Percentiles rank a stretch among this genome's conserved stretches.
Conservation (phyloP, 805 yeast species). For the Yarrowia sp. region DNA sequence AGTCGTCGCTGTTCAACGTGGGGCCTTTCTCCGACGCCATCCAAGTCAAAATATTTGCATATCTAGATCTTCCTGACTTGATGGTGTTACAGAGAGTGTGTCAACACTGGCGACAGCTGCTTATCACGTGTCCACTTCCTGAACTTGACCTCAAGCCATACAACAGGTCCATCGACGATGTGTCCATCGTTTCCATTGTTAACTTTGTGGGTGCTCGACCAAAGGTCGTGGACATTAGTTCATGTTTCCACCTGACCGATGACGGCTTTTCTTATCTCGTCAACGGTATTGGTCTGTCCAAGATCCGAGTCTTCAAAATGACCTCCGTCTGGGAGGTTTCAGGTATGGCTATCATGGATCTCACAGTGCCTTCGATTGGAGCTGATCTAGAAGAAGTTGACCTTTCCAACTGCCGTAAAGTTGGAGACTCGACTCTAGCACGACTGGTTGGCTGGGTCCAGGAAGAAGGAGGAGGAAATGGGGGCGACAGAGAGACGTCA, state of each 20-base stretch:
- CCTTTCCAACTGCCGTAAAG: constrained; percentile 68
- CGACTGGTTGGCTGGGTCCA: constrained; percentile 58
- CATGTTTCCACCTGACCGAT: constrained; percentile 75
- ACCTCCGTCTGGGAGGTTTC: constrained; percentile 71
- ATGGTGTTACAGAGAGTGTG: constrained; percentile 60
- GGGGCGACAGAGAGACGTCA: background rate
- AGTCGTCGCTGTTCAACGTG: constrained; percentile 55
- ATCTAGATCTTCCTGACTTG: constrained; percentile 53
- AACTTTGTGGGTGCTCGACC: constrained; percentile 73
- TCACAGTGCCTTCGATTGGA: constrained; percentile 64
- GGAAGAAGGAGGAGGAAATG: background rate
- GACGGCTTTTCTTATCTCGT: constrained; percentile 69
- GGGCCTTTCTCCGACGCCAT: constrained; percentile 63
- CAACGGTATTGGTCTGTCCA: constrained; percentile 68
- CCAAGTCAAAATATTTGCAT: constrained; percentile 51
- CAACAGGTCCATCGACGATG: constrained; percentile 59
- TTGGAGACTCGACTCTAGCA: constrained; percentile 66
- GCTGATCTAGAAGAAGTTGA: constrained; percentile 56
- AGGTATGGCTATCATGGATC: constrained; percentile 79
- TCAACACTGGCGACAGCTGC: constrained; percentile 64
- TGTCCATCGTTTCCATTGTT: constrained; percentile 54
- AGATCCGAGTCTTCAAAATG: constrained; percentile 55
- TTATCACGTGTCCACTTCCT: constrained; percentile 54
- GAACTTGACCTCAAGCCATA: constrained; percentile 61
- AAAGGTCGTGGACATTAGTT: constrained; percentile 55